Evolutionary conservation across 2,329 filamentous ascomycete species (phyloP).

Genomic region (Trichoderma simmonsii): DNA sequence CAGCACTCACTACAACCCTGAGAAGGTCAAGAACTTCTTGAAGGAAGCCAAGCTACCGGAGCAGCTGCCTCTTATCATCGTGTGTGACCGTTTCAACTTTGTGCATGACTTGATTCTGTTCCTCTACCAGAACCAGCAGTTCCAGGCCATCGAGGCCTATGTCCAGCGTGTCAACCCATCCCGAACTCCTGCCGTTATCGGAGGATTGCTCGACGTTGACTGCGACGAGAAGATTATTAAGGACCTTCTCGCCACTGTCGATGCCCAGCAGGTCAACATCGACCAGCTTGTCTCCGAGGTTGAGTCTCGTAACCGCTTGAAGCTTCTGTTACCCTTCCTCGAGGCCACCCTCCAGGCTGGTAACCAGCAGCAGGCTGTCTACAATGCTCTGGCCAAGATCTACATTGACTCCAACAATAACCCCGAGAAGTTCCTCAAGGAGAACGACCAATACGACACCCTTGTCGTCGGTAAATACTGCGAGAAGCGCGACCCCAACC

Average conservation of each 20-base stretch:
- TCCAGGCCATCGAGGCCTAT: slow-evolving; percentile 97
- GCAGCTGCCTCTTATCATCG: slow-evolving; percentile 93
- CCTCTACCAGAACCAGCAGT: slow-evolving; percentile 98
- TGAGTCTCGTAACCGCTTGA: slow-evolving; percentile 92
- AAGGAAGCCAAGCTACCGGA: slow-evolving; percentile 93
- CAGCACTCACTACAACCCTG: slow-evolving; percentile 82
- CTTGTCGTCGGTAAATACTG: slow-evolving; percentile 94
- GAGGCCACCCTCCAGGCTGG: slow-evolving; percentile 85
- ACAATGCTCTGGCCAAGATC: slow-evolving; percentile 97
- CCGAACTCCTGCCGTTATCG: slow-evolving; percentile 87
- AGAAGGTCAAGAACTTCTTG: slow-evolving; percentile 98
- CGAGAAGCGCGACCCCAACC: slow-evolving; percentile 94
- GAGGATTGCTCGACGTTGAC: slow-evolving; percentile 91
- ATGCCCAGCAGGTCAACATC: slow-evolving; percentile 81
- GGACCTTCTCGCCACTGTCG: slow-evolving; percentile 79
- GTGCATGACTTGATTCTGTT: slow-evolving; percentile 95
- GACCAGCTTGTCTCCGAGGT: slow-evolving; percentile 92
- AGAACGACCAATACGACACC: slow-evolving; percentile 96
- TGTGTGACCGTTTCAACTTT: slow-evolving; percentile 99
- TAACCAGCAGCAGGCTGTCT: slow-evolving; percentile 94
- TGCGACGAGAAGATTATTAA: slow-evolving; percentile 97
- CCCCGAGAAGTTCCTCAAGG: slow-evolving; percentile 93
- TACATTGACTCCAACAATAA: slow-evolving; percentile 99
- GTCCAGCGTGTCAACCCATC: slow-evolving; percentile 95
- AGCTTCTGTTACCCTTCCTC: slow-evolving; percentile 92